Conservation (phyloP, 1,284 basidiomycete genomes). For the Leccinum colubrinum region DNA sequence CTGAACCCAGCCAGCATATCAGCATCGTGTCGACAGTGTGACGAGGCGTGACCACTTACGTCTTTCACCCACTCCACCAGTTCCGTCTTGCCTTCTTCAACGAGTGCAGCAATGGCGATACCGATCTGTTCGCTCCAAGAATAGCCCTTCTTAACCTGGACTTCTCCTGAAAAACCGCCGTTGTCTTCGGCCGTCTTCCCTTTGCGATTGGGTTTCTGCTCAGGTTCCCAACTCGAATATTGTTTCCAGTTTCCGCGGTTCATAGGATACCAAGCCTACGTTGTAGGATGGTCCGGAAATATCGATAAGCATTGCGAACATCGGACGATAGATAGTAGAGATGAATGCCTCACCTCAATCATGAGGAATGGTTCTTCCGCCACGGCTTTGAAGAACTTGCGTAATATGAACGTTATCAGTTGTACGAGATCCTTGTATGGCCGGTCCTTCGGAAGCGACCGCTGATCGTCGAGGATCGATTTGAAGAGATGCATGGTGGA, state of each 20-base stretch:
- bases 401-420: slow-evolving; percentile 81
- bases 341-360: slow-evolving; percentile 59
- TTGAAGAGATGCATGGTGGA: slow-evolving; percentile 86
- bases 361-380: slow-evolving; percentile 80
- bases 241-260: slow-evolving; percentile 85
- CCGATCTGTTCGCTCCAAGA: slow-evolving; percentile 90
- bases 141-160: slow-evolving; percentile 84
- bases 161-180: slow-evolving; percentile 55
- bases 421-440: slow-evolving; percentile 81
- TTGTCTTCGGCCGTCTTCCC: slow-evolving; percentile 43
- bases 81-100: slow-evolving; percentile 61
- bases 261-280: slow-evolving; percentile 86
- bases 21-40: slow-evolving; percentile 24
- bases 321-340: slow-evolving; percentile 23
- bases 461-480: slow-evolving; percentile 74
- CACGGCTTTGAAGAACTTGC: slow-evolving; percentile 89
- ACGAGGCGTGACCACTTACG: slow-evolving; percentile 43
- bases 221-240: slow-evolving; percentile 79
- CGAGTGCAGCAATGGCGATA: slow-evolving; percentile 74
- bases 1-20: slow-evolving; percentile 40
- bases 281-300: slow-evolving; percentile 1
- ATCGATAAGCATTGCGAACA: slow-evolving; percentile 17
- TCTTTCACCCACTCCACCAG: slow-evolving; percentile 81
- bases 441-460: slow-evolving; percentile 71
- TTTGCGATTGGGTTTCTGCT: slow-evolving; percentile 47